A percentile compares a stretch with the other conserved stretches of the same genome.
Conservation (phyloP, 1,284 basidiomycete species). For the Ustilago bromivora region DNA sequence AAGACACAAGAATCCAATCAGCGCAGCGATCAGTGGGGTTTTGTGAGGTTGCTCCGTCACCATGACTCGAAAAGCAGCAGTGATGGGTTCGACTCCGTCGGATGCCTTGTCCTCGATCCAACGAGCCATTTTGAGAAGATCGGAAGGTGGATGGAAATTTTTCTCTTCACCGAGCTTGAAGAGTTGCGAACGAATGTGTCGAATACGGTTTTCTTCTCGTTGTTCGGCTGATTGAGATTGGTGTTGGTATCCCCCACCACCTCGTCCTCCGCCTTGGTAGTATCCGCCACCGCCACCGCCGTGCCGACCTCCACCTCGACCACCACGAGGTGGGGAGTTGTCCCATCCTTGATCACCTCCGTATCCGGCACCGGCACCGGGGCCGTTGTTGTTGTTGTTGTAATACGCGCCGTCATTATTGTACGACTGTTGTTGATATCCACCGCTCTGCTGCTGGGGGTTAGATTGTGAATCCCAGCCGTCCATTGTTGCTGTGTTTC, state of each 20-base stretch:
- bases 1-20: slow-evolving; percentile 63
- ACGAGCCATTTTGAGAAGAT: slow-evolving; percentile 58
- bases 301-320: slow-evolving; percentile 23
- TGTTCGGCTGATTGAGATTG: slow-evolving; percentile 32
- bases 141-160: slow-evolving; percentile 52
- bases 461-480: slow-evolving; percentile 26
- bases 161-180: slow-evolving; percentile 61
- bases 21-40: slow-evolving; percentile 58
- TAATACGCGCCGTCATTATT: slow-evolving; percentile 13
- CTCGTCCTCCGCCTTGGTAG: slow-evolving; percentile 21
- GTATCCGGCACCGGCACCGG: slow-evolving; percentile 3
- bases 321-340: slow-evolving; percentile 44
- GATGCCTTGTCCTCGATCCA: slow-evolving; percentile 57
- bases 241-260: slow-evolving; percentile 9
- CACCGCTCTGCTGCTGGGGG: slow-evolving; percentile 9
- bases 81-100: slow-evolving; percentile 51
- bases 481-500: slow-evolving; percentile 20
- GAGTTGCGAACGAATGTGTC: slow-evolving; percentile 48
- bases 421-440: slow-evolving; percentile 24
- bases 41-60: slow-evolving; percentile 64
- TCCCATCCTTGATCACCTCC: slow-evolving; percentile 40
- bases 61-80: slow-evolving; percentile 59
- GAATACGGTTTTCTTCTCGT: slow-evolving; percentile 45
- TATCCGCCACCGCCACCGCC: slow-evolving; percentile 19
- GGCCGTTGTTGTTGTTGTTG: not conserved